Evolutionary conservation across 31 red algal species (phyloP).

Genomic region (Endocladia muricata): DNA sequence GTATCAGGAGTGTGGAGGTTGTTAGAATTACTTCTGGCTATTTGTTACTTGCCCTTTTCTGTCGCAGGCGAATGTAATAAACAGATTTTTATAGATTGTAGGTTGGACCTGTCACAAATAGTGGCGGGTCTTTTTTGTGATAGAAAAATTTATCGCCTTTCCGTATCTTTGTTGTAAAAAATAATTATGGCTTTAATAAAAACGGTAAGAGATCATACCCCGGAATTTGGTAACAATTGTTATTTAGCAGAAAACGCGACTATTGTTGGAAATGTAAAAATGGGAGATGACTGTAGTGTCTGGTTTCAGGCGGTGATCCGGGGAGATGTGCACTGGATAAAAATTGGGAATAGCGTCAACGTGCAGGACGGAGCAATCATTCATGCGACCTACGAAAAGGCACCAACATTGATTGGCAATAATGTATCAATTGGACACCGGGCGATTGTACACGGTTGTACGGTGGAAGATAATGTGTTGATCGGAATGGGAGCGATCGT

Average conservation of each 20-base stretch:
- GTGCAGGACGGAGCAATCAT: background rate
- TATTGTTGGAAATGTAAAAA: background rate
- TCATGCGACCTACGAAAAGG: background rate
- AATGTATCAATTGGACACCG: background rate
- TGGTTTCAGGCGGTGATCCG: background rate
- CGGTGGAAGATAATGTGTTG: background rate
- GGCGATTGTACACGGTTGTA: background rate
- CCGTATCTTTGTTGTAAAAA: too few relatives aligned
- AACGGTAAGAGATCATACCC: background rate
- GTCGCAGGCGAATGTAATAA: too few relatives aligned
- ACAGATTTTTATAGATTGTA: too few relatives aligned
- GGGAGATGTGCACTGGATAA: background rate
- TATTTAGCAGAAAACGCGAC: background rate
- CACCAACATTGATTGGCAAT: background rate
- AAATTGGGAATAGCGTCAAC: background rate
- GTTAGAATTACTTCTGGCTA: too few relatives aligned
- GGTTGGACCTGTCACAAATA: too few relatives aligned
- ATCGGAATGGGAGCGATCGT: too few relatives aligned
- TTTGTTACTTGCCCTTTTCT: too few relatives aligned
- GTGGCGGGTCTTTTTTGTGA: too few relatives aligned
- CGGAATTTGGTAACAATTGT: background rate
- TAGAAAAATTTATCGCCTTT: too few relatives aligned
- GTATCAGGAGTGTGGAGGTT: too few relatives aligned
- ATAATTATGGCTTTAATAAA: background rate
- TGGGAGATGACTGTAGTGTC: conserved; percentile 4